Percentiles rank a stretch among this genome's conserved stretches.
Evolutionary conservation across 225 moss, liverwort and hornwort species (phyloP).

Genomic region (Antitrichia curtipendula): DNA sequence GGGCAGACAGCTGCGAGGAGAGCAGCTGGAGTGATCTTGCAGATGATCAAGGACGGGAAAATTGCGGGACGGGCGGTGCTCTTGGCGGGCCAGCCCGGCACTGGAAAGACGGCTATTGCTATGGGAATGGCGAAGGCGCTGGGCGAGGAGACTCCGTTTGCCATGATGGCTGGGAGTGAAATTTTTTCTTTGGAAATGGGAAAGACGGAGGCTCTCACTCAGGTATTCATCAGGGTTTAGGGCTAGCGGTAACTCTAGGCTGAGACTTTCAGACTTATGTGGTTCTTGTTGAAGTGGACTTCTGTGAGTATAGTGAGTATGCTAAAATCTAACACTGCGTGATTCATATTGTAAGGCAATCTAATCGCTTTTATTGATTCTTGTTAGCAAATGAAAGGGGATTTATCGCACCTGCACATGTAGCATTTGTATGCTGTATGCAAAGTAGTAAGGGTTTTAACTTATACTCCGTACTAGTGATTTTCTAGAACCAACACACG

Average conservation of each 20-base stretch:
- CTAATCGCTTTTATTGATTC: background rate
- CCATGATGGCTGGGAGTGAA: too few species aligned
- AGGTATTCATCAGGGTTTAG: slow-evolving; percentile 14
- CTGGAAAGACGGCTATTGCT: too few species aligned
- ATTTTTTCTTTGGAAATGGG: slow-evolving; percentile 40
- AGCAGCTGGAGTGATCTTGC: slow-evolving; percentile 79
- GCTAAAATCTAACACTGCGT: background rate
- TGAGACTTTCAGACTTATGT: background rate
- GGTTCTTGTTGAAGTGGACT: background rate
- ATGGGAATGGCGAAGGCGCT: too few species aligned
- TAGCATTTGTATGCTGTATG: background rate
- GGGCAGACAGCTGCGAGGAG: slow-evolving; percentile 78
- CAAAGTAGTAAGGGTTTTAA: background rate
- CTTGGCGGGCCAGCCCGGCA: too few species aligned
- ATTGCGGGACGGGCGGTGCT: slow-evolving; percentile 71
- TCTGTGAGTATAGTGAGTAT: background rate
- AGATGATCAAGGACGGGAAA: slow-evolving; percentile 83
- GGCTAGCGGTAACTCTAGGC: background rate
- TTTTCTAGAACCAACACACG: background rate
- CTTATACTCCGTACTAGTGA: background rate
- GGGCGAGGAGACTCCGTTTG: too few species aligned
- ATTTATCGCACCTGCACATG: background rate
- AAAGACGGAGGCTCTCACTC: slow-evolving; percentile 82
- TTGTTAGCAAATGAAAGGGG: too few species aligned
- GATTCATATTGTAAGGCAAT: background rate